phyloP scores from a whole-genome alignment of 345 rosid species.

The Populus pruinosa region DNA sequence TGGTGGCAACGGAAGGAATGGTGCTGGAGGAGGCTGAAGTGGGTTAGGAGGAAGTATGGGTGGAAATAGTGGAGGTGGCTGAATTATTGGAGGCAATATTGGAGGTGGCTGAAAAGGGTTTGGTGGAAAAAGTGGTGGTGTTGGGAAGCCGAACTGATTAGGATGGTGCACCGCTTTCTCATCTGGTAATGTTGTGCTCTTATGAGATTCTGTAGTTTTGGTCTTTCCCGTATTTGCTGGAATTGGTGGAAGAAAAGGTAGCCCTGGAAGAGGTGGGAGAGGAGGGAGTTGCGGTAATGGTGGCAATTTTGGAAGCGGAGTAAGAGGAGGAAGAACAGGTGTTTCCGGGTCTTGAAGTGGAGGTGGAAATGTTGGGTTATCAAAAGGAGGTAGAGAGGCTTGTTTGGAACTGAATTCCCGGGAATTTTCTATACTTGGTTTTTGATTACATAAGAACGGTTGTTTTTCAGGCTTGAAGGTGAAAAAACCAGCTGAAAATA shows the following conservation, averaged over 20 bases:
- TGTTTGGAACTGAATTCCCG: conserved; percentile 14
- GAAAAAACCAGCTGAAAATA: conserved; percentile 93
- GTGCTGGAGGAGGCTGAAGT: conserved; percentile 24
- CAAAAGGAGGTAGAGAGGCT: background rate
- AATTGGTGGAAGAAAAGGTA: conserved; percentile 41
- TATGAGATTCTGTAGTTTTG: conserved; percentile 2
- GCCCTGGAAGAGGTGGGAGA: conserved; percentile 44
- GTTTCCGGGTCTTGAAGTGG: conserved; percentile 38
- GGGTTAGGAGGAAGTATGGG: conserved; percentile 21
- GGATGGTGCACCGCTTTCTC: conserved; percentile 7
- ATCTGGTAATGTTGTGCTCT: conserved; percentile 5
- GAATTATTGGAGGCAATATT: conserved; percentile 18
- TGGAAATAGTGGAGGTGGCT: conserved; percentile 7
- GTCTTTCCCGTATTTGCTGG: conserved; percentile 23
- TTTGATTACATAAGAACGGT: conserved; percentile 58
- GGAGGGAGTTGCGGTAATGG: conserved; percentile 50
- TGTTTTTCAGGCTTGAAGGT: conserved; percentile 71
- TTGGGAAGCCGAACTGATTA: conserved; percentile 7
- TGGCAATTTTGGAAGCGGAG: conserved; percentile 39
- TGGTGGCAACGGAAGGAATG: conserved; percentile 42
- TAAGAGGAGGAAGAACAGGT: conserved; percentile 34
- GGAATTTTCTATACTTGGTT: conserved; percentile 33
- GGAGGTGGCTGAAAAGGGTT: conserved; percentile 24
- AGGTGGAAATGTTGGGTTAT: conserved; percentile 36
- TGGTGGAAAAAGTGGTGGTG: conserved; percentile 24